Percentiles rank a stretch among this genome's conserved stretches.
Evolutionary conservation across 768 basidiomycete species (phyloP).

Genomic region (Tricholoma bakamatsutake): DNA sequence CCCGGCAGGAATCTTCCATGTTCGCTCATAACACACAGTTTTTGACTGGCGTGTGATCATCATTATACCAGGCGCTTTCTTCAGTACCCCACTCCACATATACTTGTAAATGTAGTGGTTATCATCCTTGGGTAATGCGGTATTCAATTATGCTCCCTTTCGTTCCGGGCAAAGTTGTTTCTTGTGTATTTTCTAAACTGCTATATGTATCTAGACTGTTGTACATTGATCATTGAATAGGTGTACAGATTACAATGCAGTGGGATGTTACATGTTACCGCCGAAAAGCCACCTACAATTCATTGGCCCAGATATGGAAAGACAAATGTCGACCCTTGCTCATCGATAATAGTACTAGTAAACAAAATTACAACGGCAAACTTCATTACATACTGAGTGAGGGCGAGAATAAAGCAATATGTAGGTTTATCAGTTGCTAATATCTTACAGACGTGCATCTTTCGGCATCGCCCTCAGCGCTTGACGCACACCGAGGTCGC

Average conservation of each 20-base stretch:
- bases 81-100: neutral
- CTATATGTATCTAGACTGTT: neutral
- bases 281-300: too few species aligned
- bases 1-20: conserved; percentile 13
- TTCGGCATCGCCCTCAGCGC: conserved; percentile 58
- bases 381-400: neutral
- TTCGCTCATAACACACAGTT: conserved; percentile 23
- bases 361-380: neutral
- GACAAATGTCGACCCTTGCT: too few species aligned
- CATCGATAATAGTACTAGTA: too few species aligned
- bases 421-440: neutral
- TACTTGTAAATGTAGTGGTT: neutral
- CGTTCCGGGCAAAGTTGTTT: neutral
- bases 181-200: neutral
- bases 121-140: neutral
- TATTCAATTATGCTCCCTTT: neutral
- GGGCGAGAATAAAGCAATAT: neutral
- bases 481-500: conserved; percentile 62
- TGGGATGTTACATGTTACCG: neutral
- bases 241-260: neutral
- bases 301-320: too few species aligned
- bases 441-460: conserved; percentile 46
- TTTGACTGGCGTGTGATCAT: conserved; percentile 21
- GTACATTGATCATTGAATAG: neutral
- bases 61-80: conserved; percentile 5